Base-by-base conservation (phyloP, 2,329 filamentous ascomycete genomes). In the Aspergillus awamori region DNA sequence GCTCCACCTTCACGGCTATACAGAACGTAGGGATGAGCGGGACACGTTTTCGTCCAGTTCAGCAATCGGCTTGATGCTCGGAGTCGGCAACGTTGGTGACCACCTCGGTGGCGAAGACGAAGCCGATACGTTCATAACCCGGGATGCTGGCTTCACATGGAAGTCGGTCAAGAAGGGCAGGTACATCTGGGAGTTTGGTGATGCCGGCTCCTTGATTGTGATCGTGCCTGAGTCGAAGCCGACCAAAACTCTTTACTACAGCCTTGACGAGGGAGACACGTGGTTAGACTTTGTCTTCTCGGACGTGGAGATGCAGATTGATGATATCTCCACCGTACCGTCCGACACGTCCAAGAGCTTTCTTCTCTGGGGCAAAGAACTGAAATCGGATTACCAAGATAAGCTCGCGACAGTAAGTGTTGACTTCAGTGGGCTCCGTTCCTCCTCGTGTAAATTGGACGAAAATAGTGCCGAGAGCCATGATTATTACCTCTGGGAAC, bases 161-260 rank as follows among this genome's bases (percentile, higher is more conserved):
- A 88, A 84, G 65, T 86, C 88, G 61, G 87, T 94, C 63, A 94
- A 91, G 79, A 93, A 96, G 77, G 96, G 95, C 5, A 86, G 84
- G 38, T 97, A 93, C 82, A 89, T 90, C 71, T 99, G 93, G 92
- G 92, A 96, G 71, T 97, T 92, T 74, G 96, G 95, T 61, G 96
- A 99, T 70, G 92, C 97, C 75, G 95, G 95, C 28, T 95, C 92
- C 5, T 89, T 98, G 69, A 87, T 98, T 63, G 92, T 96, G 45
- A 89, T 99, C 53, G 93, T 94, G 22, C 86, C 90, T 71, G 87
- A 92, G 60, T 83, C 84, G 13, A 84, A 84, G 56, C 82, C 86
- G 55, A 92, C 90, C 4, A 89, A 89, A 65, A 78, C 82, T 1
- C 80, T 93, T 56, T 87, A 86, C 60, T 97, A 95, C 78, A 89